These are phyloP conservation scores for Jasminum sambac DNA, from an alignment of 257 asterid species.

Conservation along the genomic window DNA sequence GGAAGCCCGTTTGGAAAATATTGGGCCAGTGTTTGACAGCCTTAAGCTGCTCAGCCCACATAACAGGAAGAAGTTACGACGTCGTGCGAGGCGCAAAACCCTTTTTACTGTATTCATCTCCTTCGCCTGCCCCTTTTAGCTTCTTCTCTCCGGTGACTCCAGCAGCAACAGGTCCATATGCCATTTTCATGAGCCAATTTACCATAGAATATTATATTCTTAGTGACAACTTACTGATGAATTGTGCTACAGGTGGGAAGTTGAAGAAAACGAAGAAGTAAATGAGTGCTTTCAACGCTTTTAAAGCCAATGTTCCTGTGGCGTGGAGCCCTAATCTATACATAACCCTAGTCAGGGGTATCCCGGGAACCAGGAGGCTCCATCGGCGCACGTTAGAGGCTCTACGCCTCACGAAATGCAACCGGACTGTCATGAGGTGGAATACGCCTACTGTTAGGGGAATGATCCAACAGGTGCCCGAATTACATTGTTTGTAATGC, in stretches of 20 bases:
- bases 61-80: not conserved
- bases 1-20: not conserved
- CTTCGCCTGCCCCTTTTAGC: not conserved
- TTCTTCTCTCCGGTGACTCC: not conserved
- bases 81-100: not conserved
- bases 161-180: not conserved
- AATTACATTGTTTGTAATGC: constrained; percentile 3
- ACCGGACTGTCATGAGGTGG: constrained; percentile 80
- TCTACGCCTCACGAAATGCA: constrained; percentile 77
- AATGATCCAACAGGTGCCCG: constrained; percentile 94
- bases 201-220: not conserved
- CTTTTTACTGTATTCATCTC: not conserved
- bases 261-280: constrained; percentile 9
- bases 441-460: constrained; percentile 89
- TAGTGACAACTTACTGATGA: not conserved
- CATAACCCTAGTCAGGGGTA: constrained; percentile 92
- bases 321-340: constrained; percentile 90
- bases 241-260: constrained; percentile 23
- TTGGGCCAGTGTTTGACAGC: not conserved
- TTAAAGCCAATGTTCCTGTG: constrained; percentile 72
- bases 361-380: constrained; percentile 89
- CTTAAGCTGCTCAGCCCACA: not conserved
- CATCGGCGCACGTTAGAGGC: constrained; percentile 98
- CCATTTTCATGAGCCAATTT: not conserved
- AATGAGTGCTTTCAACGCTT: constrained; percentile 89